Base-by-base conservation (phyloP, 1,139 yeast species). In the Protomyces arabidopsidicola region DNA sequence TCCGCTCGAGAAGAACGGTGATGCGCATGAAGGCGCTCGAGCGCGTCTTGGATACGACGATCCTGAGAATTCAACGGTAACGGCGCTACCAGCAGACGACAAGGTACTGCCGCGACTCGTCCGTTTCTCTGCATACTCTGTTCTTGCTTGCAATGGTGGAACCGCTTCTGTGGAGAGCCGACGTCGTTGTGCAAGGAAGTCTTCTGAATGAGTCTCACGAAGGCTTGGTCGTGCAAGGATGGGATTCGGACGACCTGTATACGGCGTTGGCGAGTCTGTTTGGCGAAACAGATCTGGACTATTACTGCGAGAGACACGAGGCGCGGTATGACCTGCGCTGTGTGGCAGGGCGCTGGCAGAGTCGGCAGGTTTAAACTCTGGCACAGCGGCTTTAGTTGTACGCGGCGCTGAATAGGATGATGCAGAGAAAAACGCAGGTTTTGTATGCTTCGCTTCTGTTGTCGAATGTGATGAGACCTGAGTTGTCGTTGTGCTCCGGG, bases 361-460 rank as follows among this genome's bases (percentile, higher is more conserved):
- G 14, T 48, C 62, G 5, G 56, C 56, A 18, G 56, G 38, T 1
- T 52, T 45, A 12, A 58, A 31, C 8, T 51, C 56, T 6, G 62
- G 62, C 3, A 51, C 31, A 12, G 42, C 34, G 10, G 16, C 18
- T 10, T 10, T 27, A 2, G 45, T 27, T 34, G 42, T 58, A 1
- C 56, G n/a, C 12, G 24, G 45, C 10, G 42, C 36, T 10, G 62
- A 50, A 45, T 38, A 58, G 22, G 62, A 58, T 27, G 53, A 38
- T 5, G 62, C 62, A 4, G 62, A 52, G 36, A 58, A 52, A 53
- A 58, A 58, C 1, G 62, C 39, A 9, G 62, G 62, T 34, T 58
- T 58, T 9, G 53, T 56, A 27, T 38, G 52, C 10, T 22, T 14
- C 10, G 62, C 56, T 10, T 58, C 53, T 42, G 42, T 5, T 36